A percentile compares a stretch with the other conserved stretches of the same genome.
These are phyloP conservation scores for Phaeolepiota aurea DNA, from an alignment of 768 basidiomycete species.

Conservation along the genomic window DNA sequence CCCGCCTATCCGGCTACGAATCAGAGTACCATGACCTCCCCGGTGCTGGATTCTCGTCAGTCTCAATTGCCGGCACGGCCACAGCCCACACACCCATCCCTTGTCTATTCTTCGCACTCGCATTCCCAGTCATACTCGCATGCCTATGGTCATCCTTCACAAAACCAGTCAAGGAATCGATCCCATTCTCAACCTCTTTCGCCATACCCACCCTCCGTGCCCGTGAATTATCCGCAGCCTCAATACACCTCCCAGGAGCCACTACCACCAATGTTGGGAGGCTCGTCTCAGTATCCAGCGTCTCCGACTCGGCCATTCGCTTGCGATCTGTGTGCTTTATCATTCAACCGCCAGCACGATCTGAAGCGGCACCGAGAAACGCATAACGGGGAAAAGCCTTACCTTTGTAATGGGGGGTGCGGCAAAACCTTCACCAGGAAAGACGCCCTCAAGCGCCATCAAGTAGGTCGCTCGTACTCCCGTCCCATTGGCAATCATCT, in stretches of 20 bases:
- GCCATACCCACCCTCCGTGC: slow-evolving; percentile 11
- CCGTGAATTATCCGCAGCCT: slow-evolving; percentile 11
- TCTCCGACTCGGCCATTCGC: slow-evolving; percentile 57
- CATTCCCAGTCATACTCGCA: slow-evolving; percentile 27
- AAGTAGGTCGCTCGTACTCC: slow-evolving; percentile 36
- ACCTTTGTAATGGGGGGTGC: slow-evolving; percentile 74
- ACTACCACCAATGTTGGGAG: slow-evolving; percentile 23
- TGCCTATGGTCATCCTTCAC: slow-evolving; percentile 17
- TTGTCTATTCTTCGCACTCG: slow-evolving; percentile 26
- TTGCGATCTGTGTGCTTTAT: slow-evolving; percentile 68
- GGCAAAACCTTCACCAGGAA: slow-evolving; percentile 85
- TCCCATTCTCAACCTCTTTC: slow-evolving; percentile 22
- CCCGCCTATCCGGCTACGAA: slow-evolving; percentile 13
- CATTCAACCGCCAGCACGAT: slow-evolving; percentile 83
- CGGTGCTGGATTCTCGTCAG: slow-evolving; percentile 9
- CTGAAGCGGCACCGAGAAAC: slow-evolving; percentile 79
- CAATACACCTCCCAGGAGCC: slow-evolving; percentile 26
- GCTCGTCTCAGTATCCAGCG: slow-evolving; percentile 43
- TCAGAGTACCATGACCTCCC: slow-evolving; percentile 6
- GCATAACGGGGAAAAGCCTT: slow-evolving; percentile 81
- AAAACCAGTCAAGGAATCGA: slow-evolving; percentile 21
- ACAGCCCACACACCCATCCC: slow-evolving; percentile 24
- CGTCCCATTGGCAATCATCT: slow-evolving; percentile 6
- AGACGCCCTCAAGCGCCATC: slow-evolving; percentile 80
- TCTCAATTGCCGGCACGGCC: slow-evolving; percentile 15